phyloP scores from a whole-genome alignment of 495 filamentous ascomycete species.

The Xylaria nigripes region DNA sequence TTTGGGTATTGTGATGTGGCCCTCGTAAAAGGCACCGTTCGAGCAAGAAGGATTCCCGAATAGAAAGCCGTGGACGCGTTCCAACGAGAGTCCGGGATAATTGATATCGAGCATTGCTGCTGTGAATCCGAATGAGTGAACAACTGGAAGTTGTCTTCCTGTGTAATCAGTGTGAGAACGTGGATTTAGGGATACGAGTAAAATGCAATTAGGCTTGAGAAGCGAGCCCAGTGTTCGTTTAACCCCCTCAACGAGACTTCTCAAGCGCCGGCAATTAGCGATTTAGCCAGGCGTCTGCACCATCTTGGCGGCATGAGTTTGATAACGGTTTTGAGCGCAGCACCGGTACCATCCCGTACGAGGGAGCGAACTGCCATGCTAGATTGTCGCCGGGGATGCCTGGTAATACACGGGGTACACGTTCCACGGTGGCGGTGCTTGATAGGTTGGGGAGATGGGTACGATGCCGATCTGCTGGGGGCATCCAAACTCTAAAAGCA shows the following conservation, averaged over 20 bases:
- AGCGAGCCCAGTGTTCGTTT: neutral
- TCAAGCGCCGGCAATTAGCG: conserved; percentile 1
- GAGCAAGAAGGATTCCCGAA: conserved; percentile 13
- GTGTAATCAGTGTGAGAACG: neutral
- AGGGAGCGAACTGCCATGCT: conserved; percentile 4
- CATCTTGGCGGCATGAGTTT: neutral
- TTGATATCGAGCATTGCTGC: conserved; percentile 4
- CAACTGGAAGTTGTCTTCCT: neutral
- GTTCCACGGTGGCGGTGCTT: conserved; percentile 20
- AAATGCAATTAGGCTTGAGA: neutral
- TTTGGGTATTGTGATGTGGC: conserved; percentile 17
- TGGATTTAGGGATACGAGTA: conserved; percentile 7
- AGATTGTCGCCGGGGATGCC: conserved; percentile 7
- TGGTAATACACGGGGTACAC: conserved; percentile 23
- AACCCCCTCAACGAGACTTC: neutral
- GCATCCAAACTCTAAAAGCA: conserved; percentile 21
- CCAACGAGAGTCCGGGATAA: conserved; percentile 1
- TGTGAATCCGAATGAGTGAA: conserved; percentile 5
- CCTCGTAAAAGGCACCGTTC: conserved; percentile 25
- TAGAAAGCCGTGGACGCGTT: conserved; percentile 6
- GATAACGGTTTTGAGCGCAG: neutral
- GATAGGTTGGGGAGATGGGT: conserved; percentile 19
- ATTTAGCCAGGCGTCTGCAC: conserved; percentile 9
- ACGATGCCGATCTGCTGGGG: conserved; percentile 14
- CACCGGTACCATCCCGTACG: conserved; percentile 13